A percentile compares a stretch with the other conserved stretches of the same genome.
These are phyloP conservation scores for Sclerotinia nivalis DNA, from an alignment of 2,329 filamentous ascomycete genomes.

Conservation along the genomic window DNA sequence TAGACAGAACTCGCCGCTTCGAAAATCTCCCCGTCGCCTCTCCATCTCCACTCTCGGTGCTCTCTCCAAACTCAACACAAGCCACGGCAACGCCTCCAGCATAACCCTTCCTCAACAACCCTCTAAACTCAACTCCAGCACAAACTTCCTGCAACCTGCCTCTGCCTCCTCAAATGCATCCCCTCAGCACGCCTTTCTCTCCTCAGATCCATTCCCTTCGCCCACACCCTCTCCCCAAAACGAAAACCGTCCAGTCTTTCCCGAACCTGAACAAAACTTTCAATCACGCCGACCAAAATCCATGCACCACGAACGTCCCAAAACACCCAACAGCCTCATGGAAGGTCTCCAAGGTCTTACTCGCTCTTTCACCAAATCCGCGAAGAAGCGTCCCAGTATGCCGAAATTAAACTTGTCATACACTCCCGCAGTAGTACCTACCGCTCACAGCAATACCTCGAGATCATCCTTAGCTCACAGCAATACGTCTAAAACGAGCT, in stretches of 20 bases:
- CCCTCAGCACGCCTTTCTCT: slow-evolving; percentile 34
- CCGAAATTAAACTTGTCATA: slow-evolving; percentile 22
- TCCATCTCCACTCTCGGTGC: slow-evolving; percentile 30
- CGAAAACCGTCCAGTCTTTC: not conserved
- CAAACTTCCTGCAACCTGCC: slow-evolving; percentile 18
- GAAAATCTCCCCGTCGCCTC: slow-evolving; percentile 17
- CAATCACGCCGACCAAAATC: slow-evolving; percentile 15
- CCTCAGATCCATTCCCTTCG: slow-evolving; percentile 35
- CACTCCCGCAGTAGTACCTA: not conserved
- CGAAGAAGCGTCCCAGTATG: slow-evolving; percentile 22
- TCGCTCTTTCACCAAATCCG: slow-evolving; percentile 12
- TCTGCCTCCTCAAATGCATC: slow-evolving; percentile 15
- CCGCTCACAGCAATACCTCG: slow-evolving; percentile 13
- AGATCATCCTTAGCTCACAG: slow-evolving; percentile 11
- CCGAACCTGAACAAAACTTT: slow-evolving; percentile 16
- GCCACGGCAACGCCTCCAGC: slow-evolving; percentile 2
- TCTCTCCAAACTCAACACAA: slow-evolving; percentile 20
- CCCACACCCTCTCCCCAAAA: slow-evolving; percentile 16
- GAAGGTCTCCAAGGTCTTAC: slow-evolving; percentile 24
- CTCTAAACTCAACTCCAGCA: slow-evolving; percentile 5
- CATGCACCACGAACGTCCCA: slow-evolving; percentile 21
- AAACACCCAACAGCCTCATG: slow-evolving; percentile 23
- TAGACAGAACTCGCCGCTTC: slow-evolving; percentile 1
- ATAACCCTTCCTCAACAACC: slow-evolving; percentile 13
- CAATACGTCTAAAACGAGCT: slow-evolving; percentile 18